These are phyloP conservation scores for Trichoderma oligosporum DNA, from an alignment of 2,329 filamentous ascomycete species.

Conservation along the genomic window DNA sequence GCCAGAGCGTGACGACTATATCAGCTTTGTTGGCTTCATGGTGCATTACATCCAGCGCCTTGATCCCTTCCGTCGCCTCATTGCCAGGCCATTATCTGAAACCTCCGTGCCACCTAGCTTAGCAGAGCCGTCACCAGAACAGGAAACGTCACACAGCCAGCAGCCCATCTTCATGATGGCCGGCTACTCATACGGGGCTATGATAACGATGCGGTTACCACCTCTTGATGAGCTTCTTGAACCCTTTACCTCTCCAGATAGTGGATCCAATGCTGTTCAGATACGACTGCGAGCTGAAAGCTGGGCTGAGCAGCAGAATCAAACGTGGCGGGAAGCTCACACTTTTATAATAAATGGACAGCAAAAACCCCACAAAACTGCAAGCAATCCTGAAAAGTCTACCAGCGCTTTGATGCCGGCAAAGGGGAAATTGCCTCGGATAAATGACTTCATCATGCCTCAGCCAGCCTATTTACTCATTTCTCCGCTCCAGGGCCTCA, in stretches of 20 bases:
- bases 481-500: slow-evolving; percentile 60
- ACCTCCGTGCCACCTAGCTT: background rate
- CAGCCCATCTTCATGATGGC: slow-evolving; percentile 55
- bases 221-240: slow-evolving; percentile 56
- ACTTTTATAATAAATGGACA: slow-evolving; percentile 31
- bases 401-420: background rate
- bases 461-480: slow-evolving; percentile 59
- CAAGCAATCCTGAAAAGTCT: slow-evolving; percentile 22
- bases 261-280: slow-evolving; percentile 60
- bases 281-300: slow-evolving; percentile 67
- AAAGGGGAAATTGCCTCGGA: slow-evolving; percentile 29
- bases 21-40: slow-evolving; percentile 76
- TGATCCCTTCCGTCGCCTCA: slow-evolving; percentile 35
- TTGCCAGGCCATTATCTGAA: too few relatives aligned
- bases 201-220: slow-evolving; percentile 73
- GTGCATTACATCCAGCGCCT: slow-evolving; percentile 66
- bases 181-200: slow-evolving; percentile 88
- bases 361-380: background rate
- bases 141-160: background rate
- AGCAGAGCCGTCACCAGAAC: background rate
- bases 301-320: slow-evolving; percentile 61
- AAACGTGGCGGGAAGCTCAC: slow-evolving; percentile 39
- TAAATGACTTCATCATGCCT: slow-evolving; percentile 36
- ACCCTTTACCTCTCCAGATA: slow-evolving; percentile 51
- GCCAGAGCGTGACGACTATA: slow-evolving; percentile 78